These are phyloP conservation scores for Tinospora cordifolia DNA, from an alignment of 164 flowering plant genomes.

Conservation along the genomic window DNA sequence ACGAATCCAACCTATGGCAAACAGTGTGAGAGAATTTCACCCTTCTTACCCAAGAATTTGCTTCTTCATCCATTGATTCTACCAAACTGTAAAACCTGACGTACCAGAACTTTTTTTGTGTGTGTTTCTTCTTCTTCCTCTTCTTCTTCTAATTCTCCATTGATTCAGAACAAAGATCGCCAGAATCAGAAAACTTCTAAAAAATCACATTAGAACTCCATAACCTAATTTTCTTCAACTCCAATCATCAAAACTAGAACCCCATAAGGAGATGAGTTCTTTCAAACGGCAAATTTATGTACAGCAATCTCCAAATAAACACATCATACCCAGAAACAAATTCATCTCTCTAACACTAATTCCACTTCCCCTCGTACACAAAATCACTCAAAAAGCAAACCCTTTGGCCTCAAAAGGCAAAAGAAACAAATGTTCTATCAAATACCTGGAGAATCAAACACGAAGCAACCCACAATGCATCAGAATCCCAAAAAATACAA, in stretches of 20 bases:
- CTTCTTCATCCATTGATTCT: constrained; percentile 47
- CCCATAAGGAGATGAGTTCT: not conserved
- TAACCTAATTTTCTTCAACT: constrained; percentile 18
- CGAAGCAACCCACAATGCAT: too few species aligned
- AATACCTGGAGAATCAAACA: constrained; percentile 21
- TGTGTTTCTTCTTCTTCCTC: not conserved
- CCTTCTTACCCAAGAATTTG: constrained; percentile 75
- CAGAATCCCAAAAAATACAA: too few species aligned
- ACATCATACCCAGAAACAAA: constrained; percentile 12
- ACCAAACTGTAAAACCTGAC: not conserved
- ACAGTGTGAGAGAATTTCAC: constrained; percentile 72
- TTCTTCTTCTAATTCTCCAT: constrained; percentile 3
- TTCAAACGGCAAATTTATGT: constrained; percentile 4
- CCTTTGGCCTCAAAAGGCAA: constrained; percentile 23
- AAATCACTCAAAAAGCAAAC: not conserved
- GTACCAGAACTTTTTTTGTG: not conserved
- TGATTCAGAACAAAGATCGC: constrained; percentile 15
- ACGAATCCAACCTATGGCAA: constrained; percentile 53
- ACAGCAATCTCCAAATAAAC: constrained; percentile 14
- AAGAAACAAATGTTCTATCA: constrained; percentile 17
- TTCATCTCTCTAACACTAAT: constrained; percentile 9
- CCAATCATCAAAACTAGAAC: constrained; percentile 20
- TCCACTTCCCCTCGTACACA: not conserved
- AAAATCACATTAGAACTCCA: constrained; percentile 12
- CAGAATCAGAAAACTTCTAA: constrained; percentile 10